Evolutionary conservation across 2,329 filamentous ascomycete genomes (phyloP).

Genomic region (Pestalotiopsis fici): DNA sequence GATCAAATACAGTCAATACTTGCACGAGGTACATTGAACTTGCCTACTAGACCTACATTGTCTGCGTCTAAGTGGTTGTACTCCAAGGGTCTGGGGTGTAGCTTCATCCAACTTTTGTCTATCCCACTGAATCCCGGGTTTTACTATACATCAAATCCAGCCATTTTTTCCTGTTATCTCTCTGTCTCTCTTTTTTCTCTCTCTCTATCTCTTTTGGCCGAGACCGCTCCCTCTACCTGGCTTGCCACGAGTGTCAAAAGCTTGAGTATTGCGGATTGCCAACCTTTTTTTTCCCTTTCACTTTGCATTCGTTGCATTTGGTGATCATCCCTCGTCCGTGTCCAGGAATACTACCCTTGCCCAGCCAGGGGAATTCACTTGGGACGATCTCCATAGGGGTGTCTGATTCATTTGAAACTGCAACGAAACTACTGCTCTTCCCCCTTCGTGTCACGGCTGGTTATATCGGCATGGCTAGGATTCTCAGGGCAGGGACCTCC

Average conservation of each 20-base stretch:
- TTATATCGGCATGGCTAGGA: slow-evolving; percentile 6
- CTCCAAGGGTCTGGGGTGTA: not conserved
- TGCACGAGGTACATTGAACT: not conserved
- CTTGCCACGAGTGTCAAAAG: not conserved
- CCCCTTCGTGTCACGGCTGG: slow-evolving; percentile 3
- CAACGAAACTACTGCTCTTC: slow-evolving; percentile 6
- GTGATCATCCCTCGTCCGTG: not conserved
- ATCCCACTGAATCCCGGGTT: not conserved
- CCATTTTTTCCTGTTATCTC: not conserved
- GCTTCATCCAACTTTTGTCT: not conserved
- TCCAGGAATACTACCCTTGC: not conserved
- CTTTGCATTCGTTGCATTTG: not conserved
- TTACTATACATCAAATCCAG: not conserved
- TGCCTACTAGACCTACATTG: not conserved
- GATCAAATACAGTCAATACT: not conserved
- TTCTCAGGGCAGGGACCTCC: slow-evolving; percentile 7
- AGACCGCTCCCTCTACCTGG: not conserved
- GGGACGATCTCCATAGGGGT: slow-evolving; percentile 2
- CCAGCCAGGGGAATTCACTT: not conserved
- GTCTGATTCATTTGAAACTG: slow-evolving; percentile 8
- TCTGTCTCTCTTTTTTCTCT: not conserved
- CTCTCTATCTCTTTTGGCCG: not conserved
- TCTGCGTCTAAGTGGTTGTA: not conserved
- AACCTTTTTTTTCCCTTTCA: not conserved
- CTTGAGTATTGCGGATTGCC: not conserved